Evolutionary conservation across 306 rosid species (phyloP).

Genomic region (Luffa aegyptiaca): DNA sequence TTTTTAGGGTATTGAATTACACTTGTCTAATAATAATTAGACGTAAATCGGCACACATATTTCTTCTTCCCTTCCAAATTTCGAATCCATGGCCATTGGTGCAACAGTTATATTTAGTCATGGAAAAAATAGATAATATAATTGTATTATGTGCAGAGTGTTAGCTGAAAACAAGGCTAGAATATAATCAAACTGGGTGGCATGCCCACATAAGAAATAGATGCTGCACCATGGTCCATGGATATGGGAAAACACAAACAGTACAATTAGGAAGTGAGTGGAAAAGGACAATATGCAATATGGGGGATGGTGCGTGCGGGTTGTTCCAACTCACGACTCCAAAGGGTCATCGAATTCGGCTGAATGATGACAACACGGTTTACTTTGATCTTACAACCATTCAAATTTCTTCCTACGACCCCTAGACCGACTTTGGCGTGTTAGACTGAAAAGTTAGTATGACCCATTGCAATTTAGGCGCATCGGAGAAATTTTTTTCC

Average conservation of each 20-base stretch:
- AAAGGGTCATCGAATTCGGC: not conserved
- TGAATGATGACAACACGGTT: not conserved
- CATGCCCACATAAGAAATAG: no score
- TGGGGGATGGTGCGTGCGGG: not conserved
- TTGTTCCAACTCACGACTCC: not conserved
- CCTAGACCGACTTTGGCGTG: no score
- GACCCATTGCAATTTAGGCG: no score
- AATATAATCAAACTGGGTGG: not conserved
- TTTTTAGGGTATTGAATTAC: no score
- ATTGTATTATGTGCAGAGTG: not conserved
- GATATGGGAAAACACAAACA: not conserved
- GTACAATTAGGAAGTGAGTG: not conserved
- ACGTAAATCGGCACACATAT: no score
- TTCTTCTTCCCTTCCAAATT: no score
- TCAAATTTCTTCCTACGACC: no score
- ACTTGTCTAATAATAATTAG: no score
- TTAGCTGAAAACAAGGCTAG: not conserved
- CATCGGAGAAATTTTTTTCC: no score
- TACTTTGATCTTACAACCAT: not conserved
- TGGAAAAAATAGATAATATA: not conserved
- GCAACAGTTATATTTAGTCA: no score
- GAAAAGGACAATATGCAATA: not conserved
- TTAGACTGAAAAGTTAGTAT: no score
- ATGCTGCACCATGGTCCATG: not conserved
- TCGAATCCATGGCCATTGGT: not conserved